phyloP scores from a whole-genome alignment of 352 stramenopile species.

The Globisporangium nagaii region DNA sequence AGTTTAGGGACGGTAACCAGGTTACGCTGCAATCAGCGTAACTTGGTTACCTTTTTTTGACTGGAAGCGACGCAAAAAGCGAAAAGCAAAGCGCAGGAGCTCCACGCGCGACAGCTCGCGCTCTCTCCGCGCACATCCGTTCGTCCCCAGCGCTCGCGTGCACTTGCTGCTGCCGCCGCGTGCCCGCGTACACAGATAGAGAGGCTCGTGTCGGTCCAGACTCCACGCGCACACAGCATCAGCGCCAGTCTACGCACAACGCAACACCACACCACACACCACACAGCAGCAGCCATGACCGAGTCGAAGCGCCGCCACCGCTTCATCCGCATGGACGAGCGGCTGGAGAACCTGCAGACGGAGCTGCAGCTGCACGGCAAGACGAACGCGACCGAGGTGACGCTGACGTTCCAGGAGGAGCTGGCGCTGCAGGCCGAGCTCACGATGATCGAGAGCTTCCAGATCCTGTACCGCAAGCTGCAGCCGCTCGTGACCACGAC shows the following conservation, averaged over 20 bases:
- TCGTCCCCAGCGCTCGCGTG: no score
- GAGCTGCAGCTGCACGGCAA: conserved; percentile 82
- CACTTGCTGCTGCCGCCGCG: no score
- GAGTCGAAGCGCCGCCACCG: conserved; percentile 66
- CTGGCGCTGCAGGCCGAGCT: conserved; percentile 73
- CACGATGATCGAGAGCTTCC: conserved; percentile 80
- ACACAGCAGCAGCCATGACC: conserved; percentile 4
- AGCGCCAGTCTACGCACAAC: background rate
- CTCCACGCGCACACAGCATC: no score
- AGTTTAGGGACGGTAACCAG: no score
- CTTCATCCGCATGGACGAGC: conserved; percentile 82
- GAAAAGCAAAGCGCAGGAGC: no score
- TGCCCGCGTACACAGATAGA: no score
- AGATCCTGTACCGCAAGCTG: conserved; percentile 62
- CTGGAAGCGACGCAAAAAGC: no score
- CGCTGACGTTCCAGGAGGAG: conserved; percentile 80
- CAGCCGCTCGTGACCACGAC: conserved; percentile 75
- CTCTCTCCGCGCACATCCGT: no score
- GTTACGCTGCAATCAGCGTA: no score
- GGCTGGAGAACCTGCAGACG: conserved; percentile 65
- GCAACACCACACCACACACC: background rate
- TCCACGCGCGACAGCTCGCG: no score
- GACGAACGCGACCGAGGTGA: conserved; percentile 56
- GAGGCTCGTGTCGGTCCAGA: no score
- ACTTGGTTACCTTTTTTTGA: no score